Evolutionary conservation across 2,329 filamentous ascomycete genomes (phyloP).

Genomic region (Fusarium azukiicola): DNA sequence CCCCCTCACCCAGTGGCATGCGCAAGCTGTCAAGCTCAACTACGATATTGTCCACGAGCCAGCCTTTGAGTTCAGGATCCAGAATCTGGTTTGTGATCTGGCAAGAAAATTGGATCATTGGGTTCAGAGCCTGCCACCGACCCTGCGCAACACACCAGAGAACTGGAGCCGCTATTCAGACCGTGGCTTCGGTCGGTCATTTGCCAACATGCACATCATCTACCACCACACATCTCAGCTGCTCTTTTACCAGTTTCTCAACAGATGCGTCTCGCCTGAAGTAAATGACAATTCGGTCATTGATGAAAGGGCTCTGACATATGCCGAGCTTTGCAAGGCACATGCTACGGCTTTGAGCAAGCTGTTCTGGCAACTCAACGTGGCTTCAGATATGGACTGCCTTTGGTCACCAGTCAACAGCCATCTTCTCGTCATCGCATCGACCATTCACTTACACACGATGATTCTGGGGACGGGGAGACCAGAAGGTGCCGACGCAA

Average conservation of each 20-base stretch:
- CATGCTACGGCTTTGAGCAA: constrained; percentile 5
- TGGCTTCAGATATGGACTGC: constrained; percentile 6
- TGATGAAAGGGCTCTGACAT: background rate
- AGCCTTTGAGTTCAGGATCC: constrained; percentile 1
- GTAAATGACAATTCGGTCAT: background rate
- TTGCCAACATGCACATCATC: constrained; percentile 8
- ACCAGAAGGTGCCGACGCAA: background rate
- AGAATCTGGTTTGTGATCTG: background rate
- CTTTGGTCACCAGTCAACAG: constrained; percentile 21
- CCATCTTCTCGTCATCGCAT: constrained; percentile 22
- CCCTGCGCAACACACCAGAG: background rate
- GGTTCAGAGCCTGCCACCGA: background rate
- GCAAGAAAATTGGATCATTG: constrained; percentile 3
- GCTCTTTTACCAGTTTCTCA: constrained; percentile 5
- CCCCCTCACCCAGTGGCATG: constrained; percentile 7
- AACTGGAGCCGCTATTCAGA: constrained; percentile 5
- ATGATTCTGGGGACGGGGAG: constrained; percentile 11
- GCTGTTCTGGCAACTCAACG: constrained; percentile 13
- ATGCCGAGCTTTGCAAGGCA: background rate
- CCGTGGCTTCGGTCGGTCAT: background rate
- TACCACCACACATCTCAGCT: constrained; percentile 8
- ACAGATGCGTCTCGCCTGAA: background rate
- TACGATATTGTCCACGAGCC: constrained; percentile 7
- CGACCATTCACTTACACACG: constrained; percentile 20
- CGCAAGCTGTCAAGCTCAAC: constrained; percentile 14